Evolutionary conservation across 2,329 filamentous ascomycete genomes (phyloP), one percentile per base, ranked within the genome.

Genomic region (Ceratocystis diversiconidia): DNA sequence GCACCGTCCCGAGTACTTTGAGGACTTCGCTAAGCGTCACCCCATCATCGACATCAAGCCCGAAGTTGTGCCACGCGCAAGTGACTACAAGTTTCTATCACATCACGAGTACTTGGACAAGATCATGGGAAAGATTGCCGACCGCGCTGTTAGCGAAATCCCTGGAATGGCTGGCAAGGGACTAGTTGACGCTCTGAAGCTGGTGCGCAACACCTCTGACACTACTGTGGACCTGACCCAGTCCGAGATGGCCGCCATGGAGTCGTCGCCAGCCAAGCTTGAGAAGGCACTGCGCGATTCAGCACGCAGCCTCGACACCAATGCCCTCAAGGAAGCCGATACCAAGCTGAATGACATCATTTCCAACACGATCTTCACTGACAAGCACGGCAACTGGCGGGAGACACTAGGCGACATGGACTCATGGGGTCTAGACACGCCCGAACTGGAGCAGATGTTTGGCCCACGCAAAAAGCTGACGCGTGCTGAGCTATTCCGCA

Each of bases 21-120:
- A 96, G 73, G 90, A 95, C 74, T 88, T 96, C 72, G 84, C 87
- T 67, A 82, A 82, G 66, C 81, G 92, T 69, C 84, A 90, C 72
- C 89, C 90, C 64, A 80, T 89, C 62, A 82, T 94, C 68, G 92
- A 97, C 77, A 82, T 86, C 73, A 84, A 78, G 74, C 82, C 76
- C 70, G 79, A 76, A 66, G 76, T 72, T 74, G 60, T 74, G 76
- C 73, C 76, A 74, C 71, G 80, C 79, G 71, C 83, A 65, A 77
- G 79, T 62, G 79, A 85, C 68, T 72, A 73, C 57, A 76, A 81
- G 68, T 82, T 86, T 75, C 85, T 86, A 75, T 79, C 76, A 65
- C 75, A 82, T 66, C 80, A 84, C 69, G 85, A 90, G 72, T 82
- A 86, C 68, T 17, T 68, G 43, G 67, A 69, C 41, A 68, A 69